Conservation (phyloP, 257 asterid species). For the Voacanga thouarsii region DNA sequence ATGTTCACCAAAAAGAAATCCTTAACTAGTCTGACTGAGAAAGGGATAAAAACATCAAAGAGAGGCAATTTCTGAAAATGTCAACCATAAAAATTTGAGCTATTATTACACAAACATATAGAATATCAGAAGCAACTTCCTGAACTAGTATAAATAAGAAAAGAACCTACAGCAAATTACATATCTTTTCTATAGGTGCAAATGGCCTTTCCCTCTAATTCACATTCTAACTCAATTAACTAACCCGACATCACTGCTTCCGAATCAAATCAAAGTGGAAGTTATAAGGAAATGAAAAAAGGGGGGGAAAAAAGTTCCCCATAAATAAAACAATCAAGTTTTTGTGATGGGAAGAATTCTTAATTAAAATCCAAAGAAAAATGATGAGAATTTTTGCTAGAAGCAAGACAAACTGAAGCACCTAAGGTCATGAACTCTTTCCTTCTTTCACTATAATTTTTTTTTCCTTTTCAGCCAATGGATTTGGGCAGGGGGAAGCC, state of each 20-base stretch:
- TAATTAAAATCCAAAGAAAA: not conserved
- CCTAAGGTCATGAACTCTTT: not conserved
- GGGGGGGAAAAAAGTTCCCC: too few species aligned
- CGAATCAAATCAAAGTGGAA: not conserved
- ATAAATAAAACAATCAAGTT: too few species aligned
- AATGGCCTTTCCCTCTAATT: not conserved
- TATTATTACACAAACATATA: too few species aligned
- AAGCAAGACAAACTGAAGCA: not conserved
- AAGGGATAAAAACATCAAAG: not conserved
- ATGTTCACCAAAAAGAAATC: not conserved
- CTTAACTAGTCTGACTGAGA: too few species aligned
- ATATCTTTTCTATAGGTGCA: too few species aligned
- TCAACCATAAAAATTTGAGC: too few species aligned
- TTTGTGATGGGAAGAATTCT: not conserved
- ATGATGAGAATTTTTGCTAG: not conserved
- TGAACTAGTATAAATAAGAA: too few species aligned
- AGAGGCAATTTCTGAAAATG: too few species aligned
- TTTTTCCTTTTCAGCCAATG: not conserved
- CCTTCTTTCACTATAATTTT: not conserved
- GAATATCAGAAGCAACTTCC: too few species aligned
- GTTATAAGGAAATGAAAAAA: too few species aligned
- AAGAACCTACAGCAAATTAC: not conserved
- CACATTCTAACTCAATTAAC: too few species aligned
- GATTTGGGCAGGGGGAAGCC: too few species aligned
- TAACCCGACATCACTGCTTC: not conserved